Evolutionary conservation across 495 filamentous ascomycete species (phyloP).

Genomic region (Collariella sp.): DNA sequence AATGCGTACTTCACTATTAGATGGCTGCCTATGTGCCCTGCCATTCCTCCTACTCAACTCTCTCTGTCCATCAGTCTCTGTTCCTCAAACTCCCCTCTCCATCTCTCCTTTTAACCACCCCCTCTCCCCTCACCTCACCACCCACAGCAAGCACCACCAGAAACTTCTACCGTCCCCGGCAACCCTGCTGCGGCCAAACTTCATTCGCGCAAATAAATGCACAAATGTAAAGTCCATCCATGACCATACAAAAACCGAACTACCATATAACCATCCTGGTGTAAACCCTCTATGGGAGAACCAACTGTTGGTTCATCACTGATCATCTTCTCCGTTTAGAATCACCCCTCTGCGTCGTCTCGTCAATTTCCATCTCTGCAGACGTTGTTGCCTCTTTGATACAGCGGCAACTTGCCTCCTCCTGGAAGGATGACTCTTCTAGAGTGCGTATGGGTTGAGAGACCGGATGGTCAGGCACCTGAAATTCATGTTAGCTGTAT

Average conservation of each 20-base stretch:
- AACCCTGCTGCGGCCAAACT: not conserved
- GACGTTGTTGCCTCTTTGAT: not conserved
- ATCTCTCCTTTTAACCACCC: not conserved
- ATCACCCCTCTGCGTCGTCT: not conserved
- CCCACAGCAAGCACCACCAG: not conserved
- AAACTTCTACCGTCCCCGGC: not conserved
- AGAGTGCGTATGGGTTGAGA: slow-evolving; percentile 92
- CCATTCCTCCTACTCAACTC: not conserved
- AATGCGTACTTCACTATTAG: slow-evolving; percentile 9
- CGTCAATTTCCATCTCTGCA: no score
- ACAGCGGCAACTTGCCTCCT: not conserved
- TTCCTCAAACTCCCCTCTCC: not conserved
- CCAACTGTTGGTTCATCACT: not conserved
- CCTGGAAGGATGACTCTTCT: slow-evolving; percentile 10
- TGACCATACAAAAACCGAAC: slow-evolving; percentile 5
- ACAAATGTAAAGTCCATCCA: not conserved
- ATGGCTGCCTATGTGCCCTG: slow-evolving; percentile 7
- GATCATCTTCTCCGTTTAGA: not conserved
- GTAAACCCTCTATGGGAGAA: not conserved
- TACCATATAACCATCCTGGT: slow-evolving; percentile 3
- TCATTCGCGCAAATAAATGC: not conserved
- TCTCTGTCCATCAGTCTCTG: not conserved
- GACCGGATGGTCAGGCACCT: slow-evolving; percentile 97
- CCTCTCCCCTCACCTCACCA: no score
- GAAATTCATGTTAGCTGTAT: slow-evolving; percentile 31